Percentiles rank a stretch among this genome's conserved stretches.
Conservation (phyloP, 352 stramenopile genomes). For the Plasmopara viticola region DNA sequence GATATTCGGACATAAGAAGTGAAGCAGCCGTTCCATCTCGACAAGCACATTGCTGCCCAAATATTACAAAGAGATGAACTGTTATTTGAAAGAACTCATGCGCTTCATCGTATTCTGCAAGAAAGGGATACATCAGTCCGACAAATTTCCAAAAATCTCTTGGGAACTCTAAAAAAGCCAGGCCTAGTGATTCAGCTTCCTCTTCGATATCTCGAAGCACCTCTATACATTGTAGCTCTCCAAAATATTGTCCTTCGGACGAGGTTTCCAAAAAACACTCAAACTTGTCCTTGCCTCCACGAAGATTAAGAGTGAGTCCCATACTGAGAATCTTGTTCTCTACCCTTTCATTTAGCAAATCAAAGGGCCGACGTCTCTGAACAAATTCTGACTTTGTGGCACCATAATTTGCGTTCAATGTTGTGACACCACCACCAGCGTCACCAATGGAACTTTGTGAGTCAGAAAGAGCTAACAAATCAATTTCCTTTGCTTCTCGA, state of each 20-base stretch:
- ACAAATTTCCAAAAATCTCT: slow-evolving; percentile 78
- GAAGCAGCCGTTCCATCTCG: slow-evolving; percentile 37
- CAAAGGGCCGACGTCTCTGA: slow-evolving; percentile 47
- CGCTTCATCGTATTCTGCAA: slow-evolving; percentile 44
- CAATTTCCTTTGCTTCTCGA: slow-evolving; percentile 59
- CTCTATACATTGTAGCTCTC: slow-evolving; percentile 29
- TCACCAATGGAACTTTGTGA: slow-evolving; percentile 18
- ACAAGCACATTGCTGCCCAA: slow-evolving; percentile 42
- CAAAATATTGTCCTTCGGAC: slow-evolving; percentile 31
- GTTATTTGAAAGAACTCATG: slow-evolving; percentile 35
- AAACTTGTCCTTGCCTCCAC: slow-evolving; percentile 59
- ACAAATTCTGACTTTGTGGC: slow-evolving; percentile 27
- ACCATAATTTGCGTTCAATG: slow-evolving; percentile 26
- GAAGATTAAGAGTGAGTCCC: slow-evolving; percentile 26
- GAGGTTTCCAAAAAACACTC: slow-evolving; percentile 55
- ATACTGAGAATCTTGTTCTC: slow-evolving; percentile 27
- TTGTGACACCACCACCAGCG: slow-evolving; percentile 10
- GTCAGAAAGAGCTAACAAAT: slow-evolving; percentile 18
- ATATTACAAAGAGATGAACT: slow-evolving; percentile 25
- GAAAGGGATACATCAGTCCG: slow-evolving; percentile 42
- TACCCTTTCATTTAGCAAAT: slow-evolving; percentile 59
- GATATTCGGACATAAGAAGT: slow-evolving; percentile 48
- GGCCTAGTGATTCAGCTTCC: slow-evolving; percentile 42
- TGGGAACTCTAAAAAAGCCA: slow-evolving; percentile 65
- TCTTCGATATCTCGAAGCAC: slow-evolving; percentile 43